Conservation (phyloP, 768 basidiomycete species). For the Cantharellus anzutake region DNA sequence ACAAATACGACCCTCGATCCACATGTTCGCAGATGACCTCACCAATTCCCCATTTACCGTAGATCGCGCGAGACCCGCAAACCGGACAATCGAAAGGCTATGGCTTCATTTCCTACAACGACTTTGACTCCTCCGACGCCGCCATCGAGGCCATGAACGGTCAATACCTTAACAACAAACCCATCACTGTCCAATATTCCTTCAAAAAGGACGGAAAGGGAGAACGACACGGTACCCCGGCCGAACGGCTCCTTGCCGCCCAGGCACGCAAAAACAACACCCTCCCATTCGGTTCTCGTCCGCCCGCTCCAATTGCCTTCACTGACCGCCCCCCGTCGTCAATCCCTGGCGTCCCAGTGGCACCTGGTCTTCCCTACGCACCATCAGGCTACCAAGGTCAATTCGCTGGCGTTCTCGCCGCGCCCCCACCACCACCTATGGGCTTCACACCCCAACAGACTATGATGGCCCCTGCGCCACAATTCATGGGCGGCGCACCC, state of each 20-base stretch:
- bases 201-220: slow-evolving; percentile 99
- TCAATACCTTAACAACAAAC: slow-evolving; percentile 97
- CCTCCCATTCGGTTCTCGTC: slow-evolving; percentile 55
- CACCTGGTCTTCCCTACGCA: slow-evolving; percentile 29
- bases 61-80: slow-evolving; percentile 85
- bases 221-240: slow-evolving; percentile 88
- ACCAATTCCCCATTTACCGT: background rate
- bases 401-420: slow-evolving; percentile 72
- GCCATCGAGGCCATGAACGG: slow-evolving; percentile 94
- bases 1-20: background rate
- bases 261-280: slow-evolving; percentile 95
- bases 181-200: slow-evolving; percentile 91
- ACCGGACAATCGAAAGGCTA: slow-evolving; percentile 86
- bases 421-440: slow-evolving; percentile 56
- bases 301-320: slow-evolving; percentile 24
- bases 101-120: slow-evolving; percentile 92
- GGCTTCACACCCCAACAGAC: slow-evolving; percentile 62
- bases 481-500: background rate
- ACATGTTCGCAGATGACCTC: background rate
- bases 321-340: slow-evolving; percentile 7
- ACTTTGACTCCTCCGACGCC: slow-evolving; percentile 93
- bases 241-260: slow-evolving; percentile 88
- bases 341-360: slow-evolving; percentile 33
- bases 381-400: slow-evolving; percentile 78
- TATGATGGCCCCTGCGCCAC: slow-evolving; percentile 17